Evolutionary conservation across 805 yeast genomes (phyloP).

Genomic region (Spathaspora sp.): DNA sequence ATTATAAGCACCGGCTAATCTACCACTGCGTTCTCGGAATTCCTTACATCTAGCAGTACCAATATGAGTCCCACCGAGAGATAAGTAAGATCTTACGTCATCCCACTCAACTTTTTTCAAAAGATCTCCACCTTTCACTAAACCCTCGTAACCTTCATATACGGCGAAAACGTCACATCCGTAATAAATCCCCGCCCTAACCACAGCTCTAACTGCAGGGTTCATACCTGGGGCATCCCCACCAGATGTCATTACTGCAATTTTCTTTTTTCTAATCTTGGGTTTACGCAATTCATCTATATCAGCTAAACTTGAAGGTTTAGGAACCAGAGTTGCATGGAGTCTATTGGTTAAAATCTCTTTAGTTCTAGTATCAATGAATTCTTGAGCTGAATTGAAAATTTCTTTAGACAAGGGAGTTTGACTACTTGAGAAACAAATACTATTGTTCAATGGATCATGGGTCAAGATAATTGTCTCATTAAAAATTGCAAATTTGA

Average conservation of each 20-base stretch:
- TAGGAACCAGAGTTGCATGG: background rate
- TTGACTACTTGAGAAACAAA: constrained; percentile 22
- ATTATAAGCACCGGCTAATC: constrained; percentile 61
- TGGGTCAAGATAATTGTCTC: constrained; percentile 9
- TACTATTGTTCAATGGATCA: constrained; percentile 36
- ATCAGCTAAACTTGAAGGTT: constrained; percentile 3
- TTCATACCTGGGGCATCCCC: constrained; percentile 85
- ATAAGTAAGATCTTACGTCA: constrained; percentile 68
- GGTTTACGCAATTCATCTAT: constrained; percentile 3
- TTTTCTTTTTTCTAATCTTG: constrained; percentile 35
- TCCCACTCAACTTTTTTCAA: constrained; percentile 67
- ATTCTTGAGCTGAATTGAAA: constrained; percentile 24
- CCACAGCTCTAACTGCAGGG: constrained; percentile 70
- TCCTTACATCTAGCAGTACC: constrained; percentile 76
- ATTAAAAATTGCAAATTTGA: constrained; percentile 5
- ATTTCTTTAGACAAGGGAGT: constrained; percentile 15
- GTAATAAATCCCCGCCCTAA: constrained; percentile 59
- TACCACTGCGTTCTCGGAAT: constrained; percentile 63
- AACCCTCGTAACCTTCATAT: constrained; percentile 73
- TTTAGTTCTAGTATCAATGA: constrained; percentile 19
- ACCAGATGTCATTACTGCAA: constrained; percentile 78
- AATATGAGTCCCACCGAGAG: constrained; percentile 72
- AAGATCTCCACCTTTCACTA: constrained; percentile 61
- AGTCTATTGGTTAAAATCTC: constrained; percentile 15
- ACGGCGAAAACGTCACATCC: constrained; percentile 67